Conservation (phyloP, 805 yeast genomes). For the Spathaspora arborariae region DNA sequence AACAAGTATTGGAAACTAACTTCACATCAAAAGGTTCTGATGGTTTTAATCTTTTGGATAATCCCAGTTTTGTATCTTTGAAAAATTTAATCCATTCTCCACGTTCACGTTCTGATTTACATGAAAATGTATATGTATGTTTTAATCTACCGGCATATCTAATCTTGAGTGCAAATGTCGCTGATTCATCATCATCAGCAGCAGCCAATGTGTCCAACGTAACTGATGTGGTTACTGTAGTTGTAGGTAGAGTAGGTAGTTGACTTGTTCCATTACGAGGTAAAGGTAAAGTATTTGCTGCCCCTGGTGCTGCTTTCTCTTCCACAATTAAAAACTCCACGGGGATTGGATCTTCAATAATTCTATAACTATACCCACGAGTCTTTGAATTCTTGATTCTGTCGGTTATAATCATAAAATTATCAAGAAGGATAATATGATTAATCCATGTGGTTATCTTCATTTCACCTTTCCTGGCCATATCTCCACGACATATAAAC, state of each 20-base stretch:
- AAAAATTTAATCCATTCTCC: slow-evolving; percentile 49
- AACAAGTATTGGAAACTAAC: slow-evolving; percentile 53
- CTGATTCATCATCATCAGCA: slow-evolving; percentile 26
- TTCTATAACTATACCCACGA: slow-evolving; percentile 28
- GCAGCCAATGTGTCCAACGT: slow-evolving; percentile 13
- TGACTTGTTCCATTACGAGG: background rate
- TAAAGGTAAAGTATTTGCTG: slow-evolving; percentile 5
- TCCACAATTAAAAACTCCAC: slow-evolving; percentile 55
- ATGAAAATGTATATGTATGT: slow-evolving; percentile 48
- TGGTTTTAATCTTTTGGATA: slow-evolving; percentile 25
- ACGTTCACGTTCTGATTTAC: slow-evolving; percentile 47
- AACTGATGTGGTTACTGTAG: background rate
- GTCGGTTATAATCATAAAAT: slow-evolving; percentile 65
- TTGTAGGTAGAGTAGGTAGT: slow-evolving; percentile 3
- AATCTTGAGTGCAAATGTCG: slow-evolving; percentile 44
- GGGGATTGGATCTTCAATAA: slow-evolving; percentile 59
- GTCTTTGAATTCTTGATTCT: slow-evolving; percentile 37
- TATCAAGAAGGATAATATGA: slow-evolving; percentile 63
- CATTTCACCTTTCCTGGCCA: slow-evolving; percentile 59
- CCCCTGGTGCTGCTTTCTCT: slow-evolving; percentile 15
- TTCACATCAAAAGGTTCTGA: slow-evolving; percentile 53
- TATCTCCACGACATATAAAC: slow-evolving; percentile 55
- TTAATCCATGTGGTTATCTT: slow-evolving; percentile 52
- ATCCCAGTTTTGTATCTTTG: slow-evolving; percentile 37
- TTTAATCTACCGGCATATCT: slow-evolving; percentile 56